Conservation (phyloP, 2,329 filamentous ascomycete genomes). For the Pseudogymnoascus sp. region DNA sequence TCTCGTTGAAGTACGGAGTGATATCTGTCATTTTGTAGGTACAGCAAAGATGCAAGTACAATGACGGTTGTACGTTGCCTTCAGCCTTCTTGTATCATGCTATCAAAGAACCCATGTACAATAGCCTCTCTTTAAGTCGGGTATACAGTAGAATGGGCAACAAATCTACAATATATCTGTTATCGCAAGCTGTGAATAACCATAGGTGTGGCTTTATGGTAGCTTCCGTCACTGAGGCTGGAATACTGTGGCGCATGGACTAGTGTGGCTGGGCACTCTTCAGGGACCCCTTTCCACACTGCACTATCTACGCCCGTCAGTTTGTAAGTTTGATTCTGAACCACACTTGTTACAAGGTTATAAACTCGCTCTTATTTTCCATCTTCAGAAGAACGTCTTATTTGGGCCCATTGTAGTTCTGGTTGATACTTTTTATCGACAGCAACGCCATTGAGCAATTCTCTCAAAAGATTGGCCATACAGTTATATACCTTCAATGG, state of each 20-base stretch:
- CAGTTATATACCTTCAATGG: no score
- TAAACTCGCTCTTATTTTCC: background rate
- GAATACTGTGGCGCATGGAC: background rate
- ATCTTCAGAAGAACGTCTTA: background rate
- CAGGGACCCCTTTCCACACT: background rate
- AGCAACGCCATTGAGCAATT: background rate
- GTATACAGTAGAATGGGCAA: background rate
- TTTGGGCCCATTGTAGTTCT: background rate
- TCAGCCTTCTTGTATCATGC: background rate
- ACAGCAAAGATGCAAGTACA: background rate
- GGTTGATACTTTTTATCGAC: background rate
- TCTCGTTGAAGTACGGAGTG: constrained; percentile 59
- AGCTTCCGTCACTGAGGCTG: constrained; percentile 6
- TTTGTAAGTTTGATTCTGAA: background rate
- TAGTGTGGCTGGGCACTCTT: background rate
- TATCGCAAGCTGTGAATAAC: background rate
- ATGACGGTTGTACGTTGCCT: background rate
- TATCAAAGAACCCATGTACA: background rate
- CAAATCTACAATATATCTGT: background rate
- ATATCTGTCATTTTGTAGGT: constrained; percentile 46
- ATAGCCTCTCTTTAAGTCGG: background rate
- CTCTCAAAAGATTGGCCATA: no score
- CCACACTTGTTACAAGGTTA: background rate
- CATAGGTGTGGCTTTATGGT: background rate
- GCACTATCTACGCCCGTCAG: background rate